These are phyloP conservation scores for Mallotus nudiflorus DNA, from an alignment of 345 rosid species.

Conservation along the genomic window DNA sequence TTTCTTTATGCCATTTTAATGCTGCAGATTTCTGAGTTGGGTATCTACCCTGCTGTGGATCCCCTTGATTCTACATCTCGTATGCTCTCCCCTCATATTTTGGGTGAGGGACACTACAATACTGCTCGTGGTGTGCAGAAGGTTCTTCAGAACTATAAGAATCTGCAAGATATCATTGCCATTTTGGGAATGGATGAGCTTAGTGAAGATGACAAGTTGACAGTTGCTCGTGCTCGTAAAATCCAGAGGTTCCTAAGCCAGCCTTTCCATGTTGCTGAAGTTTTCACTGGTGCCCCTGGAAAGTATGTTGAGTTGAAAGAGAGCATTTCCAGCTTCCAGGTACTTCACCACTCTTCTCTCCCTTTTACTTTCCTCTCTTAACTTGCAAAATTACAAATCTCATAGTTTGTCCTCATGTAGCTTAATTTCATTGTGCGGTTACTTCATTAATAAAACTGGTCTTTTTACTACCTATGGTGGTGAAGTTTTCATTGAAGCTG, in stretches of 20 bases:
- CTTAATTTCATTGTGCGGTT: no score
- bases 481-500: no score
- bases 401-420: no score
- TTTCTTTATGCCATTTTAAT: background rate
- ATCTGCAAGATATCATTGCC: constrained; percentile 98
- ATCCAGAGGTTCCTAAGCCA: constrained; percentile 96
- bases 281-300: constrained; percentile 98
- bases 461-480: no score
- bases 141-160: constrained; percentile 97
- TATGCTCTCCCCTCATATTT: constrained; percentile 93
- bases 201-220: constrained; percentile 97
- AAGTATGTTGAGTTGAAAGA: constrained; percentile 96
- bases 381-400: no score
- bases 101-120: constrained; percentile 93
- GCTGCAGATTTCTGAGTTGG: constrained; percentile 87
- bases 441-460: no score
- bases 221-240: constrained; percentile 98
- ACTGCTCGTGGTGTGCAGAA: constrained; percentile 99
- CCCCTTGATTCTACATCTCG: constrained; percentile 98
- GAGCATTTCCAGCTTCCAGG: constrained; percentile 95
- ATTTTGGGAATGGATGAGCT: constrained; percentile 99
- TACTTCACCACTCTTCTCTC: constrained; percentile 11
- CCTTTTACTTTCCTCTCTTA: no score
- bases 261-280: constrained; percentile 99
- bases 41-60: constrained; percentile 99